phyloP scores from a whole-genome alignment of 352 stramenopile genomes.

The Phytophthora meadii region DNA sequence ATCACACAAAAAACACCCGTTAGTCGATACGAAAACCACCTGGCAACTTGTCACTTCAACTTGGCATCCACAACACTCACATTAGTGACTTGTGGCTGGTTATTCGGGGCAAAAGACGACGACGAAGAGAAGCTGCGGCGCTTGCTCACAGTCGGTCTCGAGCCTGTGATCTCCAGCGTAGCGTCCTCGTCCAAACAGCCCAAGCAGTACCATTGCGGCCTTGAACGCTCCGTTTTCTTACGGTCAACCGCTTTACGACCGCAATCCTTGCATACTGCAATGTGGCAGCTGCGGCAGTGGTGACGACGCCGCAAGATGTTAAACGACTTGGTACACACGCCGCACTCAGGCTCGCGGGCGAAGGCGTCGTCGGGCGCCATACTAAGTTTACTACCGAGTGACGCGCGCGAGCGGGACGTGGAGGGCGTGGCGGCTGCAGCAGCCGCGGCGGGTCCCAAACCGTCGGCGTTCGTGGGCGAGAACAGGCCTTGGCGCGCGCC shows the following conservation, averaged over 20 bases:
- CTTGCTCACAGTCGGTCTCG: slow-evolving; percentile 55
- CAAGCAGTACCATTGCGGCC: slow-evolving; percentile 84
- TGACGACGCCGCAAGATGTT: slow-evolving; percentile 84
- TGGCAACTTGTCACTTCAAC: slow-evolving; percentile 28
- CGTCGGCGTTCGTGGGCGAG: slow-evolving; percentile 40
- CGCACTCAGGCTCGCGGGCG: slow-evolving; percentile 75
- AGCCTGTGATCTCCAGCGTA: slow-evolving; percentile 70
- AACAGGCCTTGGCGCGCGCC: slow-evolving; percentile 34
- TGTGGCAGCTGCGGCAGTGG: slow-evolving; percentile 85
- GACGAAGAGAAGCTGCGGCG: slow-evolving; percentile 67
- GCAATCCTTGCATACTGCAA: slow-evolving; percentile 87
- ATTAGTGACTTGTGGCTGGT: slow-evolving; percentile 51
- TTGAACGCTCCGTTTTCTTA: slow-evolving; percentile 53
- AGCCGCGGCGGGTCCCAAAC: slow-evolving; percentile 18
- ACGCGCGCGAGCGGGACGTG: slow-evolving; percentile 32
- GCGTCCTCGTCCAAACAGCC: slow-evolving; percentile 72
- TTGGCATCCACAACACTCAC: slow-evolving; percentile 37
- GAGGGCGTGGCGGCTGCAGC: slow-evolving; percentile 17
- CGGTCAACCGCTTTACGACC: slow-evolving; percentile 79
- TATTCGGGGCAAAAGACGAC: slow-evolving; percentile 40
- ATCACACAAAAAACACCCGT: slow-evolving; percentile 20
- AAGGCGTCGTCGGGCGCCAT: slow-evolving; percentile 60
- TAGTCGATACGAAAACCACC: slow-evolving; percentile 19
- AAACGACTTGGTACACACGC: slow-evolving; percentile 81
- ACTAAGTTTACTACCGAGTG: slow-evolving; percentile 47